Conservation (phyloP, 208 protist species). For the Angomonas desouzai region DNA sequence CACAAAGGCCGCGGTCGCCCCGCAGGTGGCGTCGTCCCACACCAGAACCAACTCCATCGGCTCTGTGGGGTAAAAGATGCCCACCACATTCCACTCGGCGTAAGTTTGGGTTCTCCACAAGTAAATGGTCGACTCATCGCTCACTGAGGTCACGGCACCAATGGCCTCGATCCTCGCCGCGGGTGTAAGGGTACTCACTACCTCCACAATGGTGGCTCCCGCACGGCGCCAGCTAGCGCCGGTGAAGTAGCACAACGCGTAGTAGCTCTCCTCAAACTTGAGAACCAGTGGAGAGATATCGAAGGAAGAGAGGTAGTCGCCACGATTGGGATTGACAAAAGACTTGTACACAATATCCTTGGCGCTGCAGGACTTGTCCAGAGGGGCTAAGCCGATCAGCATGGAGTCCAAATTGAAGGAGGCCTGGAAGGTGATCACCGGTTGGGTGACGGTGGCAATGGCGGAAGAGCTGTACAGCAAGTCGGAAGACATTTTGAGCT, state of each 20-base stretch:
- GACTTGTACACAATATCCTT: slow-evolving; percentile 19
- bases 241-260: slow-evolving; percentile 35
- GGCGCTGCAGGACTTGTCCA: slow-evolving; percentile 28
- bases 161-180: slow-evolving; percentile 35
- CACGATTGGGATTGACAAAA: slow-evolving; percentile 17
- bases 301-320: slow-evolving; percentile 22
- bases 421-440: slow-evolving; percentile 27
- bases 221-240: slow-evolving; percentile 20
- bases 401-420: slow-evolving; percentile 27
- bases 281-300: slow-evolving; percentile 36
- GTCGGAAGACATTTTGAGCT: slow-evolving; percentile 31
- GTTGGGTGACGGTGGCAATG: slow-evolving; percentile 33
- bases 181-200: slow-evolving; percentile 15
- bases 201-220: slow-evolving; percentile 29
- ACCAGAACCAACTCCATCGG: slow-evolving; percentile 40
- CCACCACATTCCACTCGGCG: slow-evolving; percentile 40
- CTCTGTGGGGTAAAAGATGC: slow-evolving; percentile 30
- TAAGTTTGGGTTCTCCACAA: slow-evolving; percentile 52
- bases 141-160: slow-evolving; percentile 22
- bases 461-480: slow-evolving; percentile 33
- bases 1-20: slow-evolving; percentile 29
- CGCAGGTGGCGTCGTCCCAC: slow-evolving; percentile 52
- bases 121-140: slow-evolving; percentile 24
- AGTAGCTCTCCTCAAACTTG: slow-evolving; percentile 29
- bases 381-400: slow-evolving; percentile 41